Evolutionary conservation across 805 yeast genomes (phyloP), one percentile per base, ranked within the genome.

Genomic region (Metschnikowia matae): DNA sequence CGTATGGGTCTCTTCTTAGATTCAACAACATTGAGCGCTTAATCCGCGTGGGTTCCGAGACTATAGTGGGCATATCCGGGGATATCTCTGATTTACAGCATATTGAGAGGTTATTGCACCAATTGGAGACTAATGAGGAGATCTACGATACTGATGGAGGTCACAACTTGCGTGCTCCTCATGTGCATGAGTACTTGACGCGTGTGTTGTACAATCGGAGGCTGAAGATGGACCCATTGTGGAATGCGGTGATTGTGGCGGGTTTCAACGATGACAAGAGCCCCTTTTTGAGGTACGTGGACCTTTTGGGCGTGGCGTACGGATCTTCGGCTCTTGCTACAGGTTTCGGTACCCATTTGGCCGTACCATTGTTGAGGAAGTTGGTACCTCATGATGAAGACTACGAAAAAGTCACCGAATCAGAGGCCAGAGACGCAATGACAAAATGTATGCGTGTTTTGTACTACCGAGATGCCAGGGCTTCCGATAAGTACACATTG

Each of bases 261-360:
- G 99, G 99, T 8, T 77, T 86, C 59, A 86, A 87, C 64, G 82
- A 80, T 55, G 83, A 83, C 50, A 61, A 66, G 38, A 62, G 69
- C 18, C 89, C 94, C 41, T 87, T 87, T 61, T 76, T 94, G 63
- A 83, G 85, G 58, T 91, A 88, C 64, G 96, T 90, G 42, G 97
- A 94, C 67, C 74, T 94, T 53, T 78, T 91, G 53, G 99, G 99
- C 46, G 96, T 90, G 26, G 80, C 96, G 2, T 94, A 88, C 68
- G 78, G 88, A 3, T 79, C 98, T 0, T 94, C 96, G 31, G 78
- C 96, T 2, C 73, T 94, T 50, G 97, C 97, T 42, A 91, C 98
- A 3, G 99, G 99, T 1, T 92, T 90, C 66, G 99, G 99, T 52
- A 86, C 95, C 10, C 91, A 94, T 68, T 77, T 94, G 68, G 99